These are phyloP conservation scores for Pharnaceum exiguum DNA, from an alignment of 148 eudicot species.

Conservation along the genomic window DNA sequence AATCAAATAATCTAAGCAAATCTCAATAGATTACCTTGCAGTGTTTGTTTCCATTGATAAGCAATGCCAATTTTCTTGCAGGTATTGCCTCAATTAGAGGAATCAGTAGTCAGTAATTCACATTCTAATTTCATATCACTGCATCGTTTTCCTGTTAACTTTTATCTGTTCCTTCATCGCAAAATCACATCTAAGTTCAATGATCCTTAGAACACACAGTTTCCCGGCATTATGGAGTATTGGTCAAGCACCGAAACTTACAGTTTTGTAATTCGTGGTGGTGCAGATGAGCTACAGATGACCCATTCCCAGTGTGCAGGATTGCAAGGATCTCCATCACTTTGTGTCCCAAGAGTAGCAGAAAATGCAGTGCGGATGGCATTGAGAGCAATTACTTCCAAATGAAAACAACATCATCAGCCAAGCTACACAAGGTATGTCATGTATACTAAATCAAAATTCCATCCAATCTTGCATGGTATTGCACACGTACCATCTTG, in stretches of 20 bases:
- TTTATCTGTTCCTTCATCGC: background rate
- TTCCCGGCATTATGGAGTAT: too few relatives aligned
- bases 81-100: too few relatives aligned
- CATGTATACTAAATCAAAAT: background rate
- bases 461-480: background rate
- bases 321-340: slow-evolving; percentile 81
- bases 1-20: slow-evolving; percentile 16
- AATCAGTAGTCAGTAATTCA: too few relatives aligned
- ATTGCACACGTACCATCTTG: slow-evolving; percentile 62
- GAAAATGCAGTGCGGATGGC: slow-evolving; percentile 42
- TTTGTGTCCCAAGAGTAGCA: slow-evolving; percentile 30
- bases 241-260: slow-evolving; percentile 31
- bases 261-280: slow-evolving; percentile 80
- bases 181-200: background rate
- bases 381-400: slow-evolving; percentile 56
- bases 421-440: background rate
- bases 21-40: background rate
- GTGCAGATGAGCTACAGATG: slow-evolving; percentile 57
- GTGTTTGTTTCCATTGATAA: background rate
- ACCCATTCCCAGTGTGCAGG: slow-evolving; percentile 91
- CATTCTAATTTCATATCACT: too few relatives aligned
- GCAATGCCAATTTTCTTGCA: background rate
- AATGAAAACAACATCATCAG: slow-evolving; percentile 25
- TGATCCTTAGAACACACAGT: too few relatives aligned
- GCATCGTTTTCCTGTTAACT: too few relatives aligned